phyloP scores from a whole-genome alignment of 2,329 filamentous ascomycete species.

The Cladosporium sphaerospermum region DNA sequence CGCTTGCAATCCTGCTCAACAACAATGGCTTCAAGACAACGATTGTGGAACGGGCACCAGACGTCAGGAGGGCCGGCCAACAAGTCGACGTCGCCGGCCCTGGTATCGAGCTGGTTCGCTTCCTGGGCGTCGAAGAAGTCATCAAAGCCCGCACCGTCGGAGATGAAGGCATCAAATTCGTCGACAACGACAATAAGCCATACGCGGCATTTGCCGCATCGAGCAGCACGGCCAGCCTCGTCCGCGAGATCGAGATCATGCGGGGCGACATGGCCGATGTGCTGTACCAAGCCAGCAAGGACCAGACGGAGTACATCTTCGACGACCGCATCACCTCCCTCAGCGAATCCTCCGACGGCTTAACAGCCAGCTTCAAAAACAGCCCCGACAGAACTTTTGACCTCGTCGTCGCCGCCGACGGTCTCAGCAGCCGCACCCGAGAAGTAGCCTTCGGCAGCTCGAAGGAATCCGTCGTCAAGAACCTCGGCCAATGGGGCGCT shows the following conservation, averaged over 20 bases:
- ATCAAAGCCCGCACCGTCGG: constrained; percentile 21
- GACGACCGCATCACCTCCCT: constrained; percentile 21
- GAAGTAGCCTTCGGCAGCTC: constrained; percentile 22
- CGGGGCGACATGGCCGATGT: constrained; percentile 24
- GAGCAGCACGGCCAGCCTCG: constrained; percentile 23
- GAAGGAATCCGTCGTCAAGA: constrained; percentile 15
- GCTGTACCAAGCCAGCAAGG: constrained; percentile 18
- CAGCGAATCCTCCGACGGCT: constrained; percentile 21
- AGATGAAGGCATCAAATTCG: constrained; percentile 27
- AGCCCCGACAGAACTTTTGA: constrained; percentile 17
- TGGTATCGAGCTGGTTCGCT: constrained; percentile 24
- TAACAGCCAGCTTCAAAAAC: constrained; percentile 24
- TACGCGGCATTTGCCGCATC: constrained; percentile 20
- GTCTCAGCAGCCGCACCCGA: constrained; percentile 25
- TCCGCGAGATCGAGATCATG: constrained; percentile 30
- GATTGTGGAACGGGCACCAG: constrained; percentile 24
- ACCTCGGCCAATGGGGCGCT: constrained; percentile 24
- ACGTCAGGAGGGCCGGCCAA: constrained; percentile 22
- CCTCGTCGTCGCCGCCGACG: constrained; percentile 30
- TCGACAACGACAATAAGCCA: constrained; percentile 19
- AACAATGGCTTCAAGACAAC: constrained; percentile 20
- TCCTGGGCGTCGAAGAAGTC: constrained; percentile 25
- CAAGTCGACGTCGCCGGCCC: constrained; percentile 30
- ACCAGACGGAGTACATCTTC: constrained; percentile 26
- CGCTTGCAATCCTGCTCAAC: constrained; percentile 23